Base-by-base conservation (phyloP, 441 rosid species). In the Pelargonium cotyledonis region DNA sequence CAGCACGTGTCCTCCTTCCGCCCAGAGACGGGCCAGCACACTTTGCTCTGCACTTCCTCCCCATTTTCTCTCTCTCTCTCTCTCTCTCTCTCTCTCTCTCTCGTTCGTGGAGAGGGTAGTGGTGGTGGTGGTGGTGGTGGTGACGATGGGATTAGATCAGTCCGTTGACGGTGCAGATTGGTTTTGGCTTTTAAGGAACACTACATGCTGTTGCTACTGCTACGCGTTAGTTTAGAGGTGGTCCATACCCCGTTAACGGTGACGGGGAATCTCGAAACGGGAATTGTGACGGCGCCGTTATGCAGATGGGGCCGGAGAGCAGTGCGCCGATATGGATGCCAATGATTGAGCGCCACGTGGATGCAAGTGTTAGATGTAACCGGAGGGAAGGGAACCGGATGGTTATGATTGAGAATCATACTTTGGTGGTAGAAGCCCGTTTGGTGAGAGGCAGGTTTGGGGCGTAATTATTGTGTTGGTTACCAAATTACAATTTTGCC, bases 201-300 rank as follows among this genome's bases (percentile, higher is more conserved):
- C 61, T 8, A 74, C 38, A 55, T 14, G 18, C 18, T 55, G 61
- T 55, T 10, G 14, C 61, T 18, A 15, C 14, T 7, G 19, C 21
- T 14, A 55, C 61, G 61, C 21, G 18, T 58, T 58, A 15, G 63
- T 21, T 58, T 67, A 53, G 68, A n/a, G 70, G 86, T 83, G 91
- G 84, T 85, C 85, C 91, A 81, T 69, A 64, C 78, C 78, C 80
- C 72, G 76, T 76, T 78, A 78, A 77, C 75, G 72, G 72, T 65
- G 85, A 87, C 82, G 85, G 88, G 89, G 85, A 80, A 82, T 88
- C 79, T 76, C 78, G 68, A 72, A 87, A 83, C 75, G 86, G 84
- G 74, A 69, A 73, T 69, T 73, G 77, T 84, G 97, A 90, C 95
- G 97, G 95, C 95, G 92, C 91, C 89, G 88, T 90, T 85, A 79